Percentiles rank a stretch among this genome's conserved stretches.
These are phyloP conservation scores for Sanghuangporus weigelae DNA, from an alignment of 1,284 basidiomycete genomes.

Conservation along the genomic window DNA sequence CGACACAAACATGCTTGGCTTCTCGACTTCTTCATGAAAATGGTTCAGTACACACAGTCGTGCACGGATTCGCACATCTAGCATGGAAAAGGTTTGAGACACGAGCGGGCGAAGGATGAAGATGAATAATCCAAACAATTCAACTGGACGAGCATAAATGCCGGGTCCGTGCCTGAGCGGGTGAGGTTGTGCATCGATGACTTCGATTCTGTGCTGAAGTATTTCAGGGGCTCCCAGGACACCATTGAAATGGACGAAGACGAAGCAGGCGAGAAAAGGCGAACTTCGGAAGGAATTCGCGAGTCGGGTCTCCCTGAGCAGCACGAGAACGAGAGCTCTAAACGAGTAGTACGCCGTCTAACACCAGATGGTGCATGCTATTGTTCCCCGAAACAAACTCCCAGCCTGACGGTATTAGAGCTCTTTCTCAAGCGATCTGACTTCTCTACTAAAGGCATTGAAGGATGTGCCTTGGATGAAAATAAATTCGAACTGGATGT, in stretches of 20 bases:
- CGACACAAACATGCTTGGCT: no score
- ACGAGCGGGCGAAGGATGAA: no score
- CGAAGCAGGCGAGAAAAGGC: neutral
- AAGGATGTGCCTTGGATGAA: no score
- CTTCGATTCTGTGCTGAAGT: conserved; percentile 18
- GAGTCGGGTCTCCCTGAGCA: neutral
- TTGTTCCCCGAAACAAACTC: neutral
- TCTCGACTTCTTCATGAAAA: no score
- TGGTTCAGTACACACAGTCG: no score
- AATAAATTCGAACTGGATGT: no score
- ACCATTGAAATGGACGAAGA: neutral
- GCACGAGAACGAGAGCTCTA: neutral
- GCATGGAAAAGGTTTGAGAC: no score
- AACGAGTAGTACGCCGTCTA: neutral
- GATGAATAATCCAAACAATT: no score
- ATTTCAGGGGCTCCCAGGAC: neutral
- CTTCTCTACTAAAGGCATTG: neutral
- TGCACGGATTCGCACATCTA: no score
- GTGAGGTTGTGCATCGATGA: no score
- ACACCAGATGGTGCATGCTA: neutral
- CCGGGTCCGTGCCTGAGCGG: no score
- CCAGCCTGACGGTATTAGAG: neutral
- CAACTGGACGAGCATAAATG: no score
- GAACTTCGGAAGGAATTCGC: neutral
- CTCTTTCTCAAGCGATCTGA: neutral